phyloP scores from a whole-genome alignment of 768 basidiomycete species.

The Leccinum longicurvipes region DNA sequence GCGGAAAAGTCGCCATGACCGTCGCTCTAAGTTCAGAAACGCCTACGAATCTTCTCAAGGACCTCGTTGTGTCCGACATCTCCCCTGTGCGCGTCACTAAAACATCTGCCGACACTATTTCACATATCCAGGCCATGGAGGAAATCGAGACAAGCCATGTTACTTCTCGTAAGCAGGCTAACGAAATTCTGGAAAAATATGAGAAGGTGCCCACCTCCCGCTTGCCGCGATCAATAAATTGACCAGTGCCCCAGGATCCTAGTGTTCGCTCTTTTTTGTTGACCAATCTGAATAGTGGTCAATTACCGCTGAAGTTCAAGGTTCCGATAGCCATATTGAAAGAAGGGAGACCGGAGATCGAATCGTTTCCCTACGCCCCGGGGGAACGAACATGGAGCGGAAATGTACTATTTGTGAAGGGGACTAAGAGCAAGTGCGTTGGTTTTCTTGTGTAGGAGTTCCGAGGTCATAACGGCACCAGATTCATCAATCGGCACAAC shows the following conservation, averaged over 20 bases:
- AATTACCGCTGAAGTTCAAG: slow-evolving; percentile 55
- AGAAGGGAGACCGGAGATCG: slow-evolving; percentile 61
- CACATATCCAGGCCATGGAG: slow-evolving; percentile 71
- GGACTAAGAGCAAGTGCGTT: slow-evolving; percentile 67
- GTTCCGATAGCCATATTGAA: slow-evolving; percentile 69
- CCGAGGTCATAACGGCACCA: slow-evolving; percentile 23
- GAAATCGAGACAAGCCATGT: slow-evolving; percentile 60
- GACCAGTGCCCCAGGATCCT: slow-evolving; percentile 53
- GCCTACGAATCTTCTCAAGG: slow-evolving; percentile 40
- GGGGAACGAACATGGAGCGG: slow-evolving; percentile 54
- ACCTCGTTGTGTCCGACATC: slow-evolving; percentile 79
- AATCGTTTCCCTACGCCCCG: slow-evolving; percentile 71
- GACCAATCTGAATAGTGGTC: slow-evolving; percentile 62
- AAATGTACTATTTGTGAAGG: slow-evolving; percentile 72
- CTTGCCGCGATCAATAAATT: background rate
- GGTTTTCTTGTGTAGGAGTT: background rate
- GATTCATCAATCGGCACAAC: slow-evolving; percentile 76
- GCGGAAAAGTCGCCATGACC: slow-evolving; percentile 80
- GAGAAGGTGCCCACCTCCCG: slow-evolving; percentile 51
- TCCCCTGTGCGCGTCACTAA: slow-evolving; percentile 57
- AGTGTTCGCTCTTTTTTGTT: slow-evolving; percentile 78
- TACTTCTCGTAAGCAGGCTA: slow-evolving; percentile 65
- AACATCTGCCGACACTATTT: slow-evolving; percentile 60
- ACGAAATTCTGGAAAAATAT: slow-evolving; percentile 54
- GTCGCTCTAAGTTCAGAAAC: slow-evolving; percentile 50